Evolutionary conservation across 805 yeast genomes (phyloP).

Genomic region (Myxozyma lipomycoides): DNA sequence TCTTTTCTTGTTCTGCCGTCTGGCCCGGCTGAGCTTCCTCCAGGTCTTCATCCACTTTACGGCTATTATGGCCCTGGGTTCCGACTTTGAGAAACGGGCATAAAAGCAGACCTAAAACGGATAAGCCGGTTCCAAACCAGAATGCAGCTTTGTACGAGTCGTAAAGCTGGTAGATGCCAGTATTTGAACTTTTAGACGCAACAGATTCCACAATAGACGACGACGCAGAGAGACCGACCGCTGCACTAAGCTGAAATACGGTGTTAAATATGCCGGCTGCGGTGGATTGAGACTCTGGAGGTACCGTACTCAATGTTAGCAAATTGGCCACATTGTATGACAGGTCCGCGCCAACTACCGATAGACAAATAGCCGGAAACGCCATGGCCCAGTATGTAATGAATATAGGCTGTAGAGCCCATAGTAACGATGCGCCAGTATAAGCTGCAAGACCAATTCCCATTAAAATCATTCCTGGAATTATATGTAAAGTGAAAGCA

Average conservation of each 20-base stretch:
- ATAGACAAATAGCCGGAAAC: conserved; percentile 43
- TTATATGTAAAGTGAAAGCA: conserved; percentile 45
- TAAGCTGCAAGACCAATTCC: conserved; percentile 40
- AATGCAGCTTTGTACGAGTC: conserved; percentile 11
- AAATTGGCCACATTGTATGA: conserved; percentile 46
- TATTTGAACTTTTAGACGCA: neutral
- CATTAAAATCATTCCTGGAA: conserved; percentile 44
- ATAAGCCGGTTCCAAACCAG: conserved; percentile 36
- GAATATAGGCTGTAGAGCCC: conserved; percentile 42
- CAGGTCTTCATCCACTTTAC: neutral
- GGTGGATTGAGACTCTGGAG: conserved; percentile 41
- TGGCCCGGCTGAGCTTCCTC: neutral
- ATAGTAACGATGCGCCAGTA: conserved; percentile 39
- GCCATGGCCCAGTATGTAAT: conserved; percentile 46
- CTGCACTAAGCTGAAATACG: conserved; percentile 40
- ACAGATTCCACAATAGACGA: conserved; percentile 40
- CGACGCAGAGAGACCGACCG: conserved; percentile 43
- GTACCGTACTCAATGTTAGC: conserved; percentile 43
- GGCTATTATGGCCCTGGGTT: conserved; percentile 20
- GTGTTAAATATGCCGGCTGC: conserved; percentile 51
- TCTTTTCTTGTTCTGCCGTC: too few species aligned
- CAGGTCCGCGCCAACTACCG: conserved; percentile 48
- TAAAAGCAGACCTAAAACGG: conserved; percentile 32
- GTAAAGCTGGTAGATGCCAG: conserved; percentile 1
- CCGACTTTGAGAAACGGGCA: conserved; percentile 39